Evolutionary conservation across 306 rosid genomes (phyloP), one percentile per base, ranked within the genome.

Genomic region (Malus fusca): DNA sequence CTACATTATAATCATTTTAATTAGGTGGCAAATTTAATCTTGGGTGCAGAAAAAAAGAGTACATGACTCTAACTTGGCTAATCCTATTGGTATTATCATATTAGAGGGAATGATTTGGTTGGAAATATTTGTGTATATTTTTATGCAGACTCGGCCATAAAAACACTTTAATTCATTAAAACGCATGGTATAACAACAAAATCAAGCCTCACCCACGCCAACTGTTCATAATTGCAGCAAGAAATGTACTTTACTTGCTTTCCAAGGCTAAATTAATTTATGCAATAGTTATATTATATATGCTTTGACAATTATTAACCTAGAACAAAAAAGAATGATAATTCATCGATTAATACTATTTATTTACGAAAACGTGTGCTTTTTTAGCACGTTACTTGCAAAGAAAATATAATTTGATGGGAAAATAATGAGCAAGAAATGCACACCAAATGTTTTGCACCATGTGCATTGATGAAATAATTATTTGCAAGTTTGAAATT

Each of bases 161-260:
- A 48, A 15, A 51, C 55, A 51, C 55, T 15, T 42, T 42, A 30
- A 71, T 33, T 13, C 75, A 56, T 55, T 55, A 33, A 33, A 55
- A 71, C 8, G 52, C 22, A 51, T 19, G 42, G 42, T 58, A 56
- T 25, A 26, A 64, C 65, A 25, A 14, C 18, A 35, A 55, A 11
- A 56, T 21, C 15, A 26, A 33, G 0, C 55, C 33, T 60, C 44
- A 17, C 2, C 26, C 77, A 59, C 26, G 77, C 59, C 19, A 26
- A 60, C 70, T 14, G 58, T 18, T 72, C 59, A 64, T 81, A 72
- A 76, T 77, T 76, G 78, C 71, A 43, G n/a, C 13, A 1, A 40
- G 52, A 31, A 58, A 61, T 37, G 23, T 42, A 61, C 78, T 22
- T 75, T 66, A 37, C 84, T 77, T 77, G 68, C 43, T 66, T n/a